Conservation (phyloP, 129 eudicot species). For the Centella asiatica region DNA sequence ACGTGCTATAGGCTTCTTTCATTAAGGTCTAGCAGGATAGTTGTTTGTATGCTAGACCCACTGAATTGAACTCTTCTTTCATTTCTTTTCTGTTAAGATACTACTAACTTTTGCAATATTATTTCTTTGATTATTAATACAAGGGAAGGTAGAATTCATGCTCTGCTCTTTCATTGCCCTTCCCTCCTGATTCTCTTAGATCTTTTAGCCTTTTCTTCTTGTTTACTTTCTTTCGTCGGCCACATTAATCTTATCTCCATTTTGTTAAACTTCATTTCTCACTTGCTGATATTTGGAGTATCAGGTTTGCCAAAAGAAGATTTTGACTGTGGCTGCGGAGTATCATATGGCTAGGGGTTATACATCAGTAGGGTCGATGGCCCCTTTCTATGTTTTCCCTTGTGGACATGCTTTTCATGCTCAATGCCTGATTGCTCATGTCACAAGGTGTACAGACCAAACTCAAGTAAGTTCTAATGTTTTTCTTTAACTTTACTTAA, state of each 20-base stretch:
- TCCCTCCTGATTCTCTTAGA: not conserved
- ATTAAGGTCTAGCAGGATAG: no score
- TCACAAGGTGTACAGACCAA: conserved; percentile 67
- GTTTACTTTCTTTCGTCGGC: not conserved
- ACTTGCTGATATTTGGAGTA: conserved; percentile 5
- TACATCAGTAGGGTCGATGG: conserved; percentile 73
- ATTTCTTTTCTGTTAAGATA: not conserved
- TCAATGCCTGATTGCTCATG: conserved; percentile 81
- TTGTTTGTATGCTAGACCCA: not conserved
- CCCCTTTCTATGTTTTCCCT: conserved; percentile 95
- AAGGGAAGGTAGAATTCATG: not conserved
- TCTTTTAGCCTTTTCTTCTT: no score
- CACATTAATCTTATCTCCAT: not conserved
- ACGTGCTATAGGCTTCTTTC: no score
- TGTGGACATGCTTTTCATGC: conserved; percentile 96
- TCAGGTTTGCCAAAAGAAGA: conserved; percentile 74
- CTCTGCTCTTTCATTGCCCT: not conserved
- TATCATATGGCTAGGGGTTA: conserved; percentile 54
- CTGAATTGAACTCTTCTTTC: not conserved
- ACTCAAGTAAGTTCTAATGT: conserved; percentile 53
- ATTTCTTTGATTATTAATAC: not conserved
- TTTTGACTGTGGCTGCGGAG: conserved; percentile 58
- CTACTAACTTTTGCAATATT: not conserved
- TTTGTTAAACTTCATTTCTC: not conserved
- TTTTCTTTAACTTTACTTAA: not conserved